A percentile compares a stretch with the other conserved stretches of the same genome.
Conservation (phyloP, 2,329 filamentous ascomycete genomes). For the Aspergillus pseudotamarii region DNA sequence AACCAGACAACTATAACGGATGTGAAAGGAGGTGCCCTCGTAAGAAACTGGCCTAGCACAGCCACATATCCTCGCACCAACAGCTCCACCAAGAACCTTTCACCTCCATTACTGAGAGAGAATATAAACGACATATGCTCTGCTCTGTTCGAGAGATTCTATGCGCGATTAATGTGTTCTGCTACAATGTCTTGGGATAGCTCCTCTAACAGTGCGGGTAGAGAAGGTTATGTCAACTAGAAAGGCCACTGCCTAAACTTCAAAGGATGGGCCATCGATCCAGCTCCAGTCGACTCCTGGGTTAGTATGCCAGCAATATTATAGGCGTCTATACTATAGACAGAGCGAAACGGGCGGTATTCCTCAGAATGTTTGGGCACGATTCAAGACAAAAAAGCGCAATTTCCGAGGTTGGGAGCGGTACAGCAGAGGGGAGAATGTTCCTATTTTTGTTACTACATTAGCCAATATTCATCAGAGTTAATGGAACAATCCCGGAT, state of each 20-base stretch:
- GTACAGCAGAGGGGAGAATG: not conserved
- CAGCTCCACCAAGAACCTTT: not conserved
- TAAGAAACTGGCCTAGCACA: not conserved
- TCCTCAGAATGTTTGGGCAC: not conserved
- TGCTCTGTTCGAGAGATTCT: not conserved
- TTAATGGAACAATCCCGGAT: not conserved
- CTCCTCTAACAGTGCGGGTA: not conserved
- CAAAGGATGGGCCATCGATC: too few species aligned
- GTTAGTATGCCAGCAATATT: not conserved
- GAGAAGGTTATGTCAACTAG: not conserved
- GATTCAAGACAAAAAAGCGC: too few species aligned
- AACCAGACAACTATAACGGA: not conserved
- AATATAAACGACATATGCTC: not conserved
- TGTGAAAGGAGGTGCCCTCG: not conserved
- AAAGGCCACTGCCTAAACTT: too few species aligned
- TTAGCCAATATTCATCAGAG: not conserved
- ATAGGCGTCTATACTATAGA: not conserved
- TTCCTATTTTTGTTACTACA: not conserved
- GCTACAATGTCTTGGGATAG: not conserved
- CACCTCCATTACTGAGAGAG: fast-evolving
- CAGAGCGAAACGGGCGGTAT: not conserved
- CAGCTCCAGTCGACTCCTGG: not conserved
- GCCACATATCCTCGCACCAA: not conserved
- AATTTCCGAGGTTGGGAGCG: not conserved
- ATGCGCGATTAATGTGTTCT: not conserved